Base-by-base conservation (phyloP, 2,329 filamentous ascomycete species). In the Colletotrichum limetticola region DNA sequence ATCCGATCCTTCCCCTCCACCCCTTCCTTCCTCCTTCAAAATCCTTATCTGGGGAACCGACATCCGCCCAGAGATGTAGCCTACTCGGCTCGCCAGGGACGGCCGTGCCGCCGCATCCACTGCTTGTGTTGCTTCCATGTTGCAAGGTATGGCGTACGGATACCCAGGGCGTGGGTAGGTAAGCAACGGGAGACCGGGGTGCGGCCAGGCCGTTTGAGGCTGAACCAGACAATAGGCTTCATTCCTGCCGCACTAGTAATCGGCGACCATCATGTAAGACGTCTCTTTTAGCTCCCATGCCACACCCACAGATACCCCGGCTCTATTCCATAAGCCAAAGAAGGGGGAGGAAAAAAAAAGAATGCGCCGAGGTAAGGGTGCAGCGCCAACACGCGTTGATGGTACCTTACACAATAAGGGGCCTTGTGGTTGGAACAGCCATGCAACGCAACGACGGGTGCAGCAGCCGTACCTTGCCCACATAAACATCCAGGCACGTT, bases 261-360 rank as follows among this genome's bases (percentile, higher is more conserved):
- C 70, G 70, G 66, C 70, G 70, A 72, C 65, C 66, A 64, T 53
- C 19, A 30, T 59, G 53, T 63, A 24, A 19, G 42, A 53, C 52
- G 60, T 46, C 42, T 42, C 42, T 53, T 24, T 24, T 58, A 5
- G 26, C 32, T 32, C 24, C 60, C 37, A n/a, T n/a, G 5, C 42
- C 30, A 42, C 35, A 42, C 35, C 35, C 35, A 42, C 35, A 42
- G 14, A 42, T 16, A 42, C 35, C 35, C 35, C 35, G 14, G 35
- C 35, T 42, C 35, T 42, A 2, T 16, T 42, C 35, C 35, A 16
- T 42, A 42, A 42, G 35, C 14, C 35, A 42, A 42, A 42, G 16
- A 42, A 42, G 35, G 16, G 35, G 4, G 1, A 42, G 8, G 16
- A 37, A 37, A 16, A 37, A 22, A n/a, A 1, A 35, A 26, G 37